Evolutionary conservation across 305 asterid species (phyloP), one percentile per base, ranked within the genome.

Genomic region (Ilex paraguariensis): DNA sequence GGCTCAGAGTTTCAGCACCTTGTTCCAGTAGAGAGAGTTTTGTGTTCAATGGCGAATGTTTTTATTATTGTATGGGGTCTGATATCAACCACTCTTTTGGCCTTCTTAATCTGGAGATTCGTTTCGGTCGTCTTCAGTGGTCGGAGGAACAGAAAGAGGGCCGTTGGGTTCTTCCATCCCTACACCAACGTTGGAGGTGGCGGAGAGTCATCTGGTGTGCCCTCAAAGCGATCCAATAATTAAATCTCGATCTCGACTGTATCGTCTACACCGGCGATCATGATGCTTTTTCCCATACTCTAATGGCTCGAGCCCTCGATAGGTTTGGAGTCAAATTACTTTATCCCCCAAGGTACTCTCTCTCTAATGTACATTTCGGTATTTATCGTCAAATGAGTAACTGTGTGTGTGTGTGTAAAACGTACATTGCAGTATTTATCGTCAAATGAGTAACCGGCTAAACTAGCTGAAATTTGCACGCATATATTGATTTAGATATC

Each of bases 141-240:
- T 65, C 84, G 95, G 56, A 71, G 80, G 57, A 77, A 71, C 65
- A 79, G 77, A 65, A 83, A 74, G 61, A 82, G 65, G 61, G 76
- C 73, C 7, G 68, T 68, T 13, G 85, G 70, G 54, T 61, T 80
- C 68, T 80, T 80, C 73, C 82, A 80, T 50, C 78, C 82, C 2
- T 76, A 68, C 76, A 76, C 85, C 63, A 74, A 77, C 60, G 85
- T 90, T 65, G 98, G 98, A 61, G 97, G 98, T 51, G 96, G 96
- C 28, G 99, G 95, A 48, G 97, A 59, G 96, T 93, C 50, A 81
- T 93, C 30, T 90, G 98, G 98, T 93, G 98, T 70, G 91, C 97
- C 66, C 95, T 93, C 44, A 87, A 87, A 77, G 95, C 95, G 55
- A 75, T 92, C 63, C 97, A 93, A 66, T 97, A 90, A 54, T 85